These are phyloP conservation scores for Mycena pura DNA, from an alignment of 768 basidiomycete genomes.

Conservation along the genomic window DNA sequence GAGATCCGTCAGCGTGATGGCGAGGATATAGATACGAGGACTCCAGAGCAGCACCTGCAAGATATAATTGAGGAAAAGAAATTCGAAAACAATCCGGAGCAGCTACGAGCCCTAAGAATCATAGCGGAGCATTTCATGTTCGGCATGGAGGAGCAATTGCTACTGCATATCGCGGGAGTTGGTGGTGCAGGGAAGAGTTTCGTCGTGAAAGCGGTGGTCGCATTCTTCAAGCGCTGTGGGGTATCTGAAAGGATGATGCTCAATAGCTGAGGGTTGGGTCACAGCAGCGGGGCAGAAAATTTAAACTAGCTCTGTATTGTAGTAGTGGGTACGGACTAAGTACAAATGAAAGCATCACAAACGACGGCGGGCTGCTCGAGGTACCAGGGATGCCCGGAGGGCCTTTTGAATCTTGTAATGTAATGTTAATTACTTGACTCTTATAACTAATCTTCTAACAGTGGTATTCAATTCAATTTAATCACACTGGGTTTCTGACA, in stretches of 20 bases:
- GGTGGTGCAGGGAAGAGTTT: slow-evolving; percentile 2
- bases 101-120: not conserved
- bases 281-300: too few species aligned
- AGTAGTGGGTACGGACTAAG: too few species aligned
- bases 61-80: not conserved
- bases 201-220: not conserved
- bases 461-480: too few species aligned
- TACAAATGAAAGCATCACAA: too few species aligned
- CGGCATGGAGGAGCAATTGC: not conserved
- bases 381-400: too few species aligned
- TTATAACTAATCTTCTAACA: too few species aligned
- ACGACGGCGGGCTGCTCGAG: too few species aligned
- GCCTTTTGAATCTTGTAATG: too few species aligned
- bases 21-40: not conserved
- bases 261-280: too few species aligned
- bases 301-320: too few species aligned
- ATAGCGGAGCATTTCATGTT: slow-evolving; percentile 8
- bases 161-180: slow-evolving; percentile 1
- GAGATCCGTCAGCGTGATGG: not conserved
- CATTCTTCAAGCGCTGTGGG: not conserved
- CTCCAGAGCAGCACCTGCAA: not conserved
- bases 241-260: not conserved
- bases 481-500: too few species aligned
- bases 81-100: not conserved
- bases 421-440: too few species aligned